Percentiles rank a stretch among this genome's conserved stretches.
phyloP scores from a whole-genome alignment of 768 basidiomycete genomes.

The Scleroderma citrinum region DNA sequence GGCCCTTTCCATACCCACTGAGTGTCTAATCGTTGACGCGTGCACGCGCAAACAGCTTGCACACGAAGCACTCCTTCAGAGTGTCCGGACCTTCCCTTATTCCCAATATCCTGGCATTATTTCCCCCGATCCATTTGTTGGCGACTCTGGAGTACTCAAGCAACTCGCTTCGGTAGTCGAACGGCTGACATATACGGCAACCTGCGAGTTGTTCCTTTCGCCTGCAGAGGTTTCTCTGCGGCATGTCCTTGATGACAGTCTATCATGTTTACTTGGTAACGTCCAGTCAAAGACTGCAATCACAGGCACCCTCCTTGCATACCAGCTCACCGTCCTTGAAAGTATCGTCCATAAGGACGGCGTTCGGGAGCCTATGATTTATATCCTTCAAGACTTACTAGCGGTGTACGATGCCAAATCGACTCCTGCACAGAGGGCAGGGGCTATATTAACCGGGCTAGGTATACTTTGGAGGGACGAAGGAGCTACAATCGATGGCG shows the following conservation, averaged over 20 bases:
- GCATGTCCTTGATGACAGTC: background rate
- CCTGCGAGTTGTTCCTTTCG: slow-evolving; percentile 58
- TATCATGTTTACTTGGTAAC: background rate
- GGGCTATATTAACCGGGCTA: slow-evolving; percentile 49
- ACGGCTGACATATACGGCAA: slow-evolving; percentile 57
- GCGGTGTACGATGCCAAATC: slow-evolving; percentile 40
- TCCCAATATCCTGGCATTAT: slow-evolving; percentile 15
- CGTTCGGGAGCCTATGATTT: slow-evolving; percentile 34
- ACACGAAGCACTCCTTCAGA: slow-evolving; percentile 48
- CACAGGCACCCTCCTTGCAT: slow-evolving; percentile 52
- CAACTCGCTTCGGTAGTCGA: slow-evolving; percentile 61
- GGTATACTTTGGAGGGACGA: slow-evolving; percentile 36
- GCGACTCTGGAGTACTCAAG: slow-evolving; percentile 37
- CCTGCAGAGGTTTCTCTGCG: slow-evolving; percentile 46
- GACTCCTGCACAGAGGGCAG: slow-evolving; percentile 55
- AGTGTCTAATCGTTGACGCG: background rate
- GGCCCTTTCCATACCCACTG: slow-evolving; percentile 12
- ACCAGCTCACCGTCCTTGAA: slow-evolving; percentile 54
- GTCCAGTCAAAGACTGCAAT: slow-evolving; percentile 21
- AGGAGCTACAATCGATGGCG: slow-evolving; percentile 15
- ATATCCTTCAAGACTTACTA: slow-evolving; percentile 45
- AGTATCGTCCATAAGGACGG: slow-evolving; percentile 53
- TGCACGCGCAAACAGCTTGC: slow-evolving; percentile 43
- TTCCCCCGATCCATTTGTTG: slow-evolving; percentile 29
- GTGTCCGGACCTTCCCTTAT: slow-evolving; percentile 53